Base-by-base conservation (phyloP, 2,329 filamentous ascomycete genomes). In the Xylariaceae sp. region DNA sequence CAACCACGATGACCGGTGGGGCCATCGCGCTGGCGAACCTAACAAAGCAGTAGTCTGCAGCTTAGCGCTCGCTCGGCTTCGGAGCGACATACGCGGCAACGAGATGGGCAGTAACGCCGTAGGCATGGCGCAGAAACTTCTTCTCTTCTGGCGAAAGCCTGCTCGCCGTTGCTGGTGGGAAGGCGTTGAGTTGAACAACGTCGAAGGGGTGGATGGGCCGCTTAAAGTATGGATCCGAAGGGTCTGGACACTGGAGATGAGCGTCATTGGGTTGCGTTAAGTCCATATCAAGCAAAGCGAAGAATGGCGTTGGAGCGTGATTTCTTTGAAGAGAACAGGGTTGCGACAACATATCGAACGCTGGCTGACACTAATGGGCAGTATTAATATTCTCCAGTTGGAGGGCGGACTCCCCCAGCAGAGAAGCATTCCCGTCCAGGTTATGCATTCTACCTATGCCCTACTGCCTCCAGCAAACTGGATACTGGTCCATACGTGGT, bases 171-270 rank as follows among this genome's bases (percentile, higher is more conserved):
- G 94, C 77, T 99, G 94, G 94, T 99, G 94, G 94, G 94, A 99
- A 71, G 94, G 94, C 21, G 88, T 99, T 36, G 92, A 97, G 70
- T 78, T 99, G 42, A 84, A 94, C 16, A 80, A 89, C 61, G 88
- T 99, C 12, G 90, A 95, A 47, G 94, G 94, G 13, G 87, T 97
- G 7, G 84, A 95, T 48, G 92, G 92, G 49, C 89, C 86, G 70
- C 79, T 99, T 63, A 99, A 99, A 74, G 91, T 99, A 54, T 99
- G 94, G 94, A 97, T 99, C 70, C 81, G 94, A 67, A 83, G 94
- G 65, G 94, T 99, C 55, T 99, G 94, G 94, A 99, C 94, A 55
- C 80, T 99, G 55, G 94, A 99, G 78, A 99, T 99, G 89, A 94
- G 89, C 69, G 89, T 94, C 51, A 94, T 95, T 70, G 89, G 89